phyloP scores from a whole-genome alignment of 2,329 filamentous ascomycete species.

The Byssothecium circinans region DNA sequence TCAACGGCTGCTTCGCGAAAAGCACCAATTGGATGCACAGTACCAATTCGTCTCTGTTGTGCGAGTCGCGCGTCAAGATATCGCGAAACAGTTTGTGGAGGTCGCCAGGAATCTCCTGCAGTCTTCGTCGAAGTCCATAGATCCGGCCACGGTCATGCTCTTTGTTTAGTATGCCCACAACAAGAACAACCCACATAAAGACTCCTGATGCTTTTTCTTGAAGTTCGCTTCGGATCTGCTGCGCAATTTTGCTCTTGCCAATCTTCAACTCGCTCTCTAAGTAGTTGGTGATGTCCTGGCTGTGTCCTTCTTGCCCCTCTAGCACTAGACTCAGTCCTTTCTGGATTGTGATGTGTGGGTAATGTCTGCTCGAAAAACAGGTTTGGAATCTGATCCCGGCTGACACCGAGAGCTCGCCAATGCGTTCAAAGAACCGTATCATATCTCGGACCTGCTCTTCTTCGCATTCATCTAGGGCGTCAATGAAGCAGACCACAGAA shows the following conservation, averaged over 20 bases:
- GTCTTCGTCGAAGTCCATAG: slow-evolving; percentile 3
- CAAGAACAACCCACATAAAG: slow-evolving; percentile 51
- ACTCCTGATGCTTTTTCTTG: slow-evolving; percentile 43
- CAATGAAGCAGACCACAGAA: slow-evolving; percentile 26
- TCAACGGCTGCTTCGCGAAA: slow-evolving; percentile 9
- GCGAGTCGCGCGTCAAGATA: slow-evolving; percentile 8
- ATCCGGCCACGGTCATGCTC: slow-evolving; percentile 35
- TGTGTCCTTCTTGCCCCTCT: slow-evolving; percentile 39
- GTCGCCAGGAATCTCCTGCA: slow-evolving; percentile 9
- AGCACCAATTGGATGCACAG: slow-evolving; percentile 11
- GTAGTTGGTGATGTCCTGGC: slow-evolving; percentile 34
- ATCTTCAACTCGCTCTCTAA: slow-evolving; percentile 14
- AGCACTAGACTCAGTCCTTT: slow-evolving; percentile 33
- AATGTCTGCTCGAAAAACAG: slow-evolving; percentile 54
- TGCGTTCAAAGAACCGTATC: slow-evolving; percentile 46
- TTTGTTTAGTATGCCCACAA: slow-evolving; percentile 49
- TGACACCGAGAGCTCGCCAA: slow-evolving; percentile 31
- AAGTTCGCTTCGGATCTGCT: slow-evolving; percentile 30
- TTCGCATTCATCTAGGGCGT: slow-evolving; percentile 54
- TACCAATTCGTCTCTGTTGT: slow-evolving; percentile 3
- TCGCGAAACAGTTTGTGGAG: slow-evolving; percentile 7
- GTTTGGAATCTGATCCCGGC: slow-evolving; percentile 24
- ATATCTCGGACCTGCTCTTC: slow-evolving; percentile 47
- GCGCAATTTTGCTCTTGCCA: slow-evolving; percentile 10
- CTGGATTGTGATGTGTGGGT: slow-evolving; percentile 45